Evolutionary conservation across 495 filamentous ascomycete genomes (phyloP).

Genomic region (Emericellopsis terricola): DNA sequence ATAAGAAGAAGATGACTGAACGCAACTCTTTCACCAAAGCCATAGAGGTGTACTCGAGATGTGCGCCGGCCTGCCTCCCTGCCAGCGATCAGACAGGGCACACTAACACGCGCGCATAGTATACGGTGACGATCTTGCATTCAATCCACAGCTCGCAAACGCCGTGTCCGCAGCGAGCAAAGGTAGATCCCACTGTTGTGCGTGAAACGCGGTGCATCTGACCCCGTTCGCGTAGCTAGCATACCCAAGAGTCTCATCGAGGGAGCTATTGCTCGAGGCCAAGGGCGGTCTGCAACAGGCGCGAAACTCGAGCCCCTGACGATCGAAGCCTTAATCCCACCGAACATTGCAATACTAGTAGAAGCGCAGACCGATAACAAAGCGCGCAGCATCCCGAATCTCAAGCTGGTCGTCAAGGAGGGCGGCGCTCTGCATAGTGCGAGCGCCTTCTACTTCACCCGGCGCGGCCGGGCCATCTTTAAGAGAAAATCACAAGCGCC

Average conservation of each 20-base stretch:
- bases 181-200: slow-evolving; percentile 24
- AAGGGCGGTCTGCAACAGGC: slow-evolving; percentile 59
- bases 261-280: slow-evolving; percentile 66
- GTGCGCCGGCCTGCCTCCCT: slow-evolving; percentile 12
- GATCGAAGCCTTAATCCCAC: slow-evolving; percentile 69
- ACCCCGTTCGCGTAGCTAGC: slow-evolving; percentile 34
- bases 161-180: slow-evolving; percentile 69
- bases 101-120: no score
- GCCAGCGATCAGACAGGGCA: not conserved
- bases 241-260: slow-evolving; percentile 76
- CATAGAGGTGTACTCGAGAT: slow-evolving; percentile 32
- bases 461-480: slow-evolving; percentile 52
- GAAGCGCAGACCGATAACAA: slow-evolving; percentile 66
- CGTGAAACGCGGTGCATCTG: not conserved
- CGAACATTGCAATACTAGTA: slow-evolving; percentile 60
- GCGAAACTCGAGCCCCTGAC: slow-evolving; percentile 53
- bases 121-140: slow-evolving; percentile 48
- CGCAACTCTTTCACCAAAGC: slow-evolving; percentile 27
- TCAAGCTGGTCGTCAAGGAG: slow-evolving; percentile 50
- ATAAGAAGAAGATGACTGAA: slow-evolving; percentile 35
- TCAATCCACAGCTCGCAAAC: slow-evolving; percentile 55
- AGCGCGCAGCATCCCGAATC: slow-evolving; percentile 47
- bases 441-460: slow-evolving; percentile 69
- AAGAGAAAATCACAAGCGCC: slow-evolving; percentile 32
- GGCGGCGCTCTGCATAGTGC: slow-evolving; percentile 48